Conservation (phyloP, 108 stramenopile species). For the Mediolabrus comicus region DNA sequence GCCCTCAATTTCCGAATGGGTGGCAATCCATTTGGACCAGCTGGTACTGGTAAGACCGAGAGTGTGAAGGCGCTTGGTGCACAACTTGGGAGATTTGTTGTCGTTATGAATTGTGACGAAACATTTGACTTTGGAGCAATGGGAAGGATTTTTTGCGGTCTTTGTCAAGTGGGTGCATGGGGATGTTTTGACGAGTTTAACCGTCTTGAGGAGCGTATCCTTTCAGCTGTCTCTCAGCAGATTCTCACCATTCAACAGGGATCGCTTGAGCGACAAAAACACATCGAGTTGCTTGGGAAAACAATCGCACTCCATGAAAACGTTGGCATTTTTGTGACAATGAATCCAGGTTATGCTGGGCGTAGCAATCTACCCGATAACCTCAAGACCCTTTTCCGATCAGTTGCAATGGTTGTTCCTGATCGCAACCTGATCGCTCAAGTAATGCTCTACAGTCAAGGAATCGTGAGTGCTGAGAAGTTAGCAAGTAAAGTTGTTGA, state of each 20-base stretch:
- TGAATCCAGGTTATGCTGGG: constrained; percentile 99
- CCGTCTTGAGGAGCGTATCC: constrained; percentile 95
- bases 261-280: constrained; percentile 61
- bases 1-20: constrained; percentile 97
- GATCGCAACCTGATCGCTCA: constrained; percentile 96
- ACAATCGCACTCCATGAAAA: constrained; percentile 83
- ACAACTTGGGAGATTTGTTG: constrained; percentile 94
- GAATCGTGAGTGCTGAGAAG: constrained; percentile 93
- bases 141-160: constrained; percentile 96
- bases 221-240: constrained; percentile 97
- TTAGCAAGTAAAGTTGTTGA: constrained; percentile 91
- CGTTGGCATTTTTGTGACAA: constrained; percentile 98
- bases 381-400: constrained; percentile 96
- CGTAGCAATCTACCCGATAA: constrained; percentile 98
- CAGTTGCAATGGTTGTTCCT: constrained; percentile 98
- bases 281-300: constrained; percentile 79
- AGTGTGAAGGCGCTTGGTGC: constrained; percentile 97
- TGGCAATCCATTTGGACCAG: constrained; percentile 98
- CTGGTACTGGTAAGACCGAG: constrained; percentile 99
- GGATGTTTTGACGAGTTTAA: constrained; percentile 99
- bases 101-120: constrained; percentile 98
- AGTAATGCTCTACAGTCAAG: constrained; percentile 99
- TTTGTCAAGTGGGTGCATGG: constrained; percentile 97
- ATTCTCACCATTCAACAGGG: constrained; percentile 95
- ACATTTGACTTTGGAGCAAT: constrained; percentile 97